Conservation (phyloP, 768 basidiomycete genomes). For the Naganishia vaughanmartiniae region DNA sequence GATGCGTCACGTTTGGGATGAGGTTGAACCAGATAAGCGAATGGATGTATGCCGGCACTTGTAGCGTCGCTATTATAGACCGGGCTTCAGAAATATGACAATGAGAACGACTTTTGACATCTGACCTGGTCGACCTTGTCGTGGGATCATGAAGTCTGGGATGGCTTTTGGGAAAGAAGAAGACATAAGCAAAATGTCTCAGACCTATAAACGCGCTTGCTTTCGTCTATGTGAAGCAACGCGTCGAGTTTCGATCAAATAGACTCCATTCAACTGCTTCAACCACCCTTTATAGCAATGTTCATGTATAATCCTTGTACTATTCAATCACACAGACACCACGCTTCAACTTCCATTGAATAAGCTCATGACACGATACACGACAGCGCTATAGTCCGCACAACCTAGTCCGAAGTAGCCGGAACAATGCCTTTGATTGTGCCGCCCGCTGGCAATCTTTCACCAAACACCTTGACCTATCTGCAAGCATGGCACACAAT, state of each 20-base stretch:
- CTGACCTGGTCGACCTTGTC: too few species aligned
- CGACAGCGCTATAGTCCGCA: neutral
- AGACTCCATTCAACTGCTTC: neutral
- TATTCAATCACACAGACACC: neutral
- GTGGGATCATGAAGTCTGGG: too few species aligned
- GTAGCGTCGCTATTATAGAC: neutral
- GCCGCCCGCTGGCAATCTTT: conserved; percentile 45
- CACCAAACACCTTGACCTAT: conserved; percentile 45
- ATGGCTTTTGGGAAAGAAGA: too few species aligned
- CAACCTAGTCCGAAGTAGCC: neutral
- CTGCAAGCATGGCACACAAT: conserved; percentile 49
- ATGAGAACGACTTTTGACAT: neutral
- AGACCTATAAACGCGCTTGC: neutral
- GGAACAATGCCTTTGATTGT: conserved; percentile 47
- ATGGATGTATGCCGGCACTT: too few species aligned
- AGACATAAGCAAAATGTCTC: neutral
- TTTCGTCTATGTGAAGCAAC: neutral
- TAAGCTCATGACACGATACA: neutral
- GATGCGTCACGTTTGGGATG: too few species aligned
- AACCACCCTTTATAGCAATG: neutral
- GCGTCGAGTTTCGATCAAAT: neutral
- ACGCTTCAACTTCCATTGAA: neutral
- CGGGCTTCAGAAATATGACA: neutral
- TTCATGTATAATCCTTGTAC: neutral
- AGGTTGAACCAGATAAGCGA: neutral